phyloP scores from a whole-genome alignment of 2,329 filamentous ascomycete species.

The Botrytis medusae region DNA sequence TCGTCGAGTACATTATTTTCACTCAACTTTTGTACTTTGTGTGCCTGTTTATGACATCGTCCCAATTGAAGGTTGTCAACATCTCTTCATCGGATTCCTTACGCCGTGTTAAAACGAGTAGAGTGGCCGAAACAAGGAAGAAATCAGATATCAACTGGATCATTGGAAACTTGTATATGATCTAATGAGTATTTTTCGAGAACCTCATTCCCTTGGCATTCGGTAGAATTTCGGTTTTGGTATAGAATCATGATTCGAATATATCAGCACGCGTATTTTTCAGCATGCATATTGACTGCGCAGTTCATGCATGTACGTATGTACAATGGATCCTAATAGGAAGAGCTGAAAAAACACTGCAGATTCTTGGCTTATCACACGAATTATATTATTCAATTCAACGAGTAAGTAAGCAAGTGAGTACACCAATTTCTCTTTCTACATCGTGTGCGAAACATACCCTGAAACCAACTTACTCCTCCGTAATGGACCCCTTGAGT shows the following conservation, averaged over 20 bases:
- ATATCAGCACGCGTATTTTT: constrained; percentile 4
- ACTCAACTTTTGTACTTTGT: neutral
- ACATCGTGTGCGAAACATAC: neutral
- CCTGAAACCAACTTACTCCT: too few species aligned
- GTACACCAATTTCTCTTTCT: neutral
- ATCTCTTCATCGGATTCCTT: neutral
- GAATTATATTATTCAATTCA: neutral
- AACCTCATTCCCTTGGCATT: neutral
- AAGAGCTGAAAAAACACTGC: neutral
- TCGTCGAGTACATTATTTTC: neutral
- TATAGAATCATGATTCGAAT: neutral
- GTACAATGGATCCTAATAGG: neutral
- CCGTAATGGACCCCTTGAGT: constrained; percentile 31
- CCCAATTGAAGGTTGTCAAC: neutral
- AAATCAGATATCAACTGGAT: too few species aligned
- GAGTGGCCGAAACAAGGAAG: too few species aligned
- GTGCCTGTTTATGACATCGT: neutral
- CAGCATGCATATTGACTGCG: neutral
- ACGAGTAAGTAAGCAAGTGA: neutral
- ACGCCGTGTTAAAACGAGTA: too few species aligned
- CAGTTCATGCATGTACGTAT: neutral
- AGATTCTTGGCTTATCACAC: neutral
- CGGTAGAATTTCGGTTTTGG: neutral
- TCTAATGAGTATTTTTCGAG: neutral
- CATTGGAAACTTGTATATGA: too few species aligned